These are phyloP conservation scores for Leccinum subgranulosum DNA, from an alignment of 768 basidiomycete genomes.

Conservation along the genomic window DNA sequence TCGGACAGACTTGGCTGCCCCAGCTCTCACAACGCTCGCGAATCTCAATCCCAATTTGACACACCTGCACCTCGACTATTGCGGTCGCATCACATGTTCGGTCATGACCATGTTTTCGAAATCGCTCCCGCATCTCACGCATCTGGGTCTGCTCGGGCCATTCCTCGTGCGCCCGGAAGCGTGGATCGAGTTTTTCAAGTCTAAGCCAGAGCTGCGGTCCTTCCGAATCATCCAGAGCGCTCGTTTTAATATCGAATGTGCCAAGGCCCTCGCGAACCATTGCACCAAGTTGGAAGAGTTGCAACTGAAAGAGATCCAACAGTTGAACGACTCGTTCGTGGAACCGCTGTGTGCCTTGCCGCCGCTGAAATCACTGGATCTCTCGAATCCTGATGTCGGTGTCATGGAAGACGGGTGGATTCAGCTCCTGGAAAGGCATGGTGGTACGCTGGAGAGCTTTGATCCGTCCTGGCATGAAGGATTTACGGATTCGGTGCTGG, in stretches of 20 bases:
- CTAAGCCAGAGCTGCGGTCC: slow-evolving; percentile 58
- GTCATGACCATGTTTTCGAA: slow-evolving; percentile 58
- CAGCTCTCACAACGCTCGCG: slow-evolving; percentile 67
- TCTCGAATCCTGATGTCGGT: slow-evolving; percentile 62
- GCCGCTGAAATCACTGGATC: slow-evolving; percentile 58
- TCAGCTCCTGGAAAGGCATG: slow-evolving; percentile 52
- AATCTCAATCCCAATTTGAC: slow-evolving; percentile 84
- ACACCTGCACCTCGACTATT: slow-evolving; percentile 76
- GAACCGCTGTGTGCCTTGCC: slow-evolving; percentile 39
- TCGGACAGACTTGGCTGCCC: slow-evolving; percentile 60
- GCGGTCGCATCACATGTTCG: slow-evolving; percentile 72
- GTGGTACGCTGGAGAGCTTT: slow-evolving; percentile 53
- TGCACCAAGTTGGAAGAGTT: slow-evolving; percentile 62
- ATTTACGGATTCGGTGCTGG: slow-evolving; percentile 59
- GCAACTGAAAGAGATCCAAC: slow-evolving; percentile 74
- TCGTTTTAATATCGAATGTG: slow-evolving; percentile 73
- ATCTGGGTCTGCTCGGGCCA: slow-evolving; percentile 81
- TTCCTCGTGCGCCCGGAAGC: slow-evolving; percentile 73
- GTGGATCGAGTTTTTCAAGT: slow-evolving; percentile 74
- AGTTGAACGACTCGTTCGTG: slow-evolving; percentile 65
- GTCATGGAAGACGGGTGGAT: slow-evolving; percentile 53
- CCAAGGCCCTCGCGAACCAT: slow-evolving; percentile 50
- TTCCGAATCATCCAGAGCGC: slow-evolving; percentile 86
- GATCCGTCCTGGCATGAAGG: slow-evolving; percentile 68
- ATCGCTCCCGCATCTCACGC: slow-evolving; percentile 62